phyloP scores from a whole-genome alignment of 352 stramenopile genomes.

The Phytophthora pinifolia region DNA sequence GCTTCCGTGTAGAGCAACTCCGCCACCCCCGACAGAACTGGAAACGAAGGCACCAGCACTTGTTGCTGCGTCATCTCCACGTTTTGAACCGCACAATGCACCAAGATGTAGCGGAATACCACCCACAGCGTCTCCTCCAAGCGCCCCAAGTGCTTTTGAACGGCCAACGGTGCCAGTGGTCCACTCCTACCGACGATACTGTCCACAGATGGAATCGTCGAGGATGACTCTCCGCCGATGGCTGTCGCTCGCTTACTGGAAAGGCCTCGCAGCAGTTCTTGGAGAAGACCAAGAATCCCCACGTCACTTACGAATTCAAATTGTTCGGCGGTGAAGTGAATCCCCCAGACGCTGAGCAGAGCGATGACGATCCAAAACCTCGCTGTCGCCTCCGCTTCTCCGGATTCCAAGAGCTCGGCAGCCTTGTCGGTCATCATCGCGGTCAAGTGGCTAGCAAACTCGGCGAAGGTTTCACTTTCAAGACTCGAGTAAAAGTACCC shows the following conservation, averaged over 20 bases:
- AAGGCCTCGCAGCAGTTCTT: constrained; percentile 31
- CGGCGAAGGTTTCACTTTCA: constrained; percentile 28
- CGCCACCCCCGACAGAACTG: constrained; percentile 17
- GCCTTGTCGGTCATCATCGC: constrained; percentile 40
- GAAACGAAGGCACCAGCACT: constrained; percentile 22
- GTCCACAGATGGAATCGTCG: constrained; percentile 9
- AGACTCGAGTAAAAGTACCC: constrained; percentile 40
- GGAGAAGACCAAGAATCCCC: constrained; percentile 39
- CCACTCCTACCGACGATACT: constrained; percentile 15
- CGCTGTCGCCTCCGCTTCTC: constrained; percentile 2
- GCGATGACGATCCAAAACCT: constrained; percentile 33
- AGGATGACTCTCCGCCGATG: neutral
- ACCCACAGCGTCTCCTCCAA: constrained; percentile 37
- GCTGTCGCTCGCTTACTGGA: constrained; percentile 1
- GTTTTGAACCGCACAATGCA: constrained; percentile 37
- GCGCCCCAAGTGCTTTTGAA: constrained; percentile 12
- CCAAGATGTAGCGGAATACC: constrained; percentile 43
- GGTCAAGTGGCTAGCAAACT: constrained; percentile 40
- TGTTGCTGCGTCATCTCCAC: neutral
- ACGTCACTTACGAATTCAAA: constrained; percentile 60
- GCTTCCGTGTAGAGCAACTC: constrained; percentile 33
- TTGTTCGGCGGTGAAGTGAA: constrained; percentile 40
- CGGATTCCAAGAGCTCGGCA: constrained; percentile 13
- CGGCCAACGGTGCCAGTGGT: constrained; percentile 2
- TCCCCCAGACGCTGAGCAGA: constrained; percentile 42